Percentiles rank a stretch among this genome's conserved stretches.
Evolutionary conservation across 352 stramenopile genomes (phyloP).

Genomic region (Pythium biforme): DNA sequence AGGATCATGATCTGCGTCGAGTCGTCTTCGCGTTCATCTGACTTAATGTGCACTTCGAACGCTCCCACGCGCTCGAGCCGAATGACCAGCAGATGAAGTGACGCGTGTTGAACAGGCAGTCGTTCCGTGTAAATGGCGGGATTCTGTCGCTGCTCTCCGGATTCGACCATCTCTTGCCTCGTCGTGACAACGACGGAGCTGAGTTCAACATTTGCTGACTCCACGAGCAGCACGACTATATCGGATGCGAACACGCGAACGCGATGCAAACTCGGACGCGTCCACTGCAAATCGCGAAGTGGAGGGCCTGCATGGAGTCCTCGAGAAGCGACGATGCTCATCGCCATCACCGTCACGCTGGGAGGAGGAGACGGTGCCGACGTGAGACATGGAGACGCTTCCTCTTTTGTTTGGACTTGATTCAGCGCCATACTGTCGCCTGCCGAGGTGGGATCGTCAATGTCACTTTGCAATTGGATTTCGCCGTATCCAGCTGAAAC

Average conservation of each 20-base stretch:
- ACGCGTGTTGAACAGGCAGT: neutral
- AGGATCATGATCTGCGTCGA: neutral
- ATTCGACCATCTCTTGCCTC: neutral
- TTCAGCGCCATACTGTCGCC: no score
- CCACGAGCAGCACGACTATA: neutral
- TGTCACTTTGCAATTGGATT: neutral
- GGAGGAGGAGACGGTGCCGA: neutral
- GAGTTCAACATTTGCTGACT: neutral
- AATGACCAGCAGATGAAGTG: neutral
- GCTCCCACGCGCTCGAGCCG: neutral
- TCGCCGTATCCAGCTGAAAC: neutral
- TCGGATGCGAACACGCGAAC: constrained; percentile 2
- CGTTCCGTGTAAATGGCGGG: neutral
- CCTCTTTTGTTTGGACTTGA: no score
- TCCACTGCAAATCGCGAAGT: constrained; percentile 6
- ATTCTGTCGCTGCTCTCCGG: neutral
- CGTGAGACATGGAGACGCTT: no score
- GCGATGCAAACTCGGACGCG: neutral
- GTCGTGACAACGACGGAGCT: neutral
- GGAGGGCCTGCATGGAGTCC: neutral
- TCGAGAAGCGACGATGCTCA: neutral
- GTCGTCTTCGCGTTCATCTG: neutral
- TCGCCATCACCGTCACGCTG: neutral
- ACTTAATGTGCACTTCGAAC: neutral
- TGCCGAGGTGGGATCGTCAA: neutral